phyloP scores from a whole-genome alignment of 2,329 filamentous ascomycete genomes.

The Aspergillus sp. region DNA sequence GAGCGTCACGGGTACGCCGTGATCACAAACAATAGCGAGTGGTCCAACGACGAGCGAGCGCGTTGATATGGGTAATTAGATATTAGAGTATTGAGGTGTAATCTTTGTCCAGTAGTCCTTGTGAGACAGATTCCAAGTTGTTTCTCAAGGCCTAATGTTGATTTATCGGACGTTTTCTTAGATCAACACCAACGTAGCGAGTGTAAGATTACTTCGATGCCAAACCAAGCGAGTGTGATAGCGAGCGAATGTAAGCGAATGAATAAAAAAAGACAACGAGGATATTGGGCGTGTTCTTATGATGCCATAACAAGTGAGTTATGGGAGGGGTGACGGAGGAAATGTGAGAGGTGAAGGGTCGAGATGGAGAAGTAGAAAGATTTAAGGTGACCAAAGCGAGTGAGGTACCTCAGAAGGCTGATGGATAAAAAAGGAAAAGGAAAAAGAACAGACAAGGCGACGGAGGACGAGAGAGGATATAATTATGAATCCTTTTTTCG shows the following conservation, averaged over 20 bases:
- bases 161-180: slow-evolving; percentile 6
- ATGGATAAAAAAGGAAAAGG: slow-evolving; percentile 13
- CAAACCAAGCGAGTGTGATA: slow-evolving; percentile 38
- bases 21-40: slow-evolving; percentile 19
- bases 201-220: slow-evolving; percentile 35
- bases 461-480: slow-evolving; percentile 18
- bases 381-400: slow-evolving; percentile 17
- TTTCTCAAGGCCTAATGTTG: slow-evolving; percentile 9
- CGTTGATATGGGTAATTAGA: slow-evolving; percentile 18
- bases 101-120: slow-evolving; percentile 8
- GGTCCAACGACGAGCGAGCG: slow-evolving; percentile 19
- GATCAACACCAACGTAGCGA: slow-evolving; percentile 37
- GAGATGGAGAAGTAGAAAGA: slow-evolving; percentile 23
- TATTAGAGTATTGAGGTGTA: slow-evolving; percentile 18
- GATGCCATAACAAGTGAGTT: slow-evolving; percentile 30
- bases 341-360: slow-evolving; percentile 21
- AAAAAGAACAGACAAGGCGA: slow-evolving; percentile 15
- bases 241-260: slow-evolving; percentile 40
- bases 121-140: slow-evolving; percentile 1
- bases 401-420: slow-evolving; percentile 5
- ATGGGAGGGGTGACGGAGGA: slow-evolving; percentile 16
- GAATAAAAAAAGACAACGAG: slow-evolving; percentile 19
- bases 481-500: slow-evolving; percentile 15
- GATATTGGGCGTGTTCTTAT: slow-evolving; percentile 22
- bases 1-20: neutral